Base-by-base conservation (phyloP, 805 yeast species). In the Sugiyamaella floridensis region DNA sequence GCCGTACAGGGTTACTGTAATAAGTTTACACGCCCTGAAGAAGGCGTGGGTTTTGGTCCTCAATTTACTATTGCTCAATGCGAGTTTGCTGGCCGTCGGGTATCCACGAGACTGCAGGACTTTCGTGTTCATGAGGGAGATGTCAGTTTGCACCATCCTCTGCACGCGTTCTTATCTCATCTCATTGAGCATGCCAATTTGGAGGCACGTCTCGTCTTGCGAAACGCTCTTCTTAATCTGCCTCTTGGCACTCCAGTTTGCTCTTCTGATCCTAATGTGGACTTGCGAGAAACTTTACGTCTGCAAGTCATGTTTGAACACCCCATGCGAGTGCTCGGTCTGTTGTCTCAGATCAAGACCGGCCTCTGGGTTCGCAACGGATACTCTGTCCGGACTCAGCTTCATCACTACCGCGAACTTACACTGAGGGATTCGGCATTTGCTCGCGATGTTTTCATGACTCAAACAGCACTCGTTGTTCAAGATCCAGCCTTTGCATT, bases 291-390 rank as follows among this genome's bases (percentile, higher is more conserved):
- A 12, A 29, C 19, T 10, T 16, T 32, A 15, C 15, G 40, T 52
- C 53, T 51, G 29, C 45, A 48, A 40, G 29, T 60, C 10, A 62
- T 85, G 6, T 78, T 85, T 57, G 96, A 89, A 57, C 83, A 85
- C 57, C 85, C 97, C 0, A 66, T 93, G 18, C 75, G 95, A 53
- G 84, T 90, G 0, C 63, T 89, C 28, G 96, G 87, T 0, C 67
- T 87, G 8, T 68, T 88, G 58, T 81, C 96, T 0, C 97, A 93
- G 62, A 86, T 92, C 8, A 84, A 87, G 55, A 82, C 86, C 0
- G 97, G 97, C 0, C 78, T 85, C 52, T 92, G 98, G 98, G 97
- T 92, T 0, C 78, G 98, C 62, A 92, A 92, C 67, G 99, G 99
- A 0, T 77, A 80, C 54, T 84, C 90, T 42, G 82, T 89, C 4